These are phyloP conservation scores for Pythium grandisporangium DNA, from an alignment of 352 stramenopile species.

Conservation along the genomic window DNA sequence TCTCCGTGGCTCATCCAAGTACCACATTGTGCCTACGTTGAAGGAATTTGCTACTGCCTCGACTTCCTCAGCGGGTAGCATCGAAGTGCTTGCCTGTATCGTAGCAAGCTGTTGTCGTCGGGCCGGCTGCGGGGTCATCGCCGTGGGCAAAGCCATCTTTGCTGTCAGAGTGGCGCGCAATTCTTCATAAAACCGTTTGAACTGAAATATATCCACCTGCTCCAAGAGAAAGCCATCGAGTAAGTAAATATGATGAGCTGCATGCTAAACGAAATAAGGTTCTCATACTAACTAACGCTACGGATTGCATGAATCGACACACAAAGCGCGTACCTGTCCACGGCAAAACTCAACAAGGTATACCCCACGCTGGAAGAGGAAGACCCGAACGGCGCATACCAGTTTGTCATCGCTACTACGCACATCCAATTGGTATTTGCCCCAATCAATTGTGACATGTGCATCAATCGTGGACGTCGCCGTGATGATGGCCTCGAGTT, in stretches of 20 bases:
- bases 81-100: no score
- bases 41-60: no score
- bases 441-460: slow-evolving; percentile 65
- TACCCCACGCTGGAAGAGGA: slow-evolving; percentile 68
- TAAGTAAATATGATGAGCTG: not conserved
- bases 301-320: no score
- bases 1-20: no score
- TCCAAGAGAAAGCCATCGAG: no score
- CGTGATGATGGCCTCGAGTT: slow-evolving; percentile 47
- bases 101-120: no score
- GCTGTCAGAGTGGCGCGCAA: slow-evolving; percentile 55
- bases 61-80: no score
- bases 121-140: no score
- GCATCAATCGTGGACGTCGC: slow-evolving; percentile 26
- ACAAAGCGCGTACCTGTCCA: slow-evolving; percentile 34
- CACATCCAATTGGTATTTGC: slow-evolving; percentile 68
- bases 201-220: slow-evolving; percentile 81
- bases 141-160: no score
- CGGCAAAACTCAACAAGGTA: slow-evolving; percentile 78
- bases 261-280: not conserved
- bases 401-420: slow-evolving; percentile 45
- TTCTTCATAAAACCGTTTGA: slow-evolving; percentile 83
- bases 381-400: slow-evolving; percentile 72
- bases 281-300: no score
- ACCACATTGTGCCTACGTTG: no score